phyloP scores from a whole-genome alignment of 768 basidiomycete species.

The Trametes punicea region DNA sequence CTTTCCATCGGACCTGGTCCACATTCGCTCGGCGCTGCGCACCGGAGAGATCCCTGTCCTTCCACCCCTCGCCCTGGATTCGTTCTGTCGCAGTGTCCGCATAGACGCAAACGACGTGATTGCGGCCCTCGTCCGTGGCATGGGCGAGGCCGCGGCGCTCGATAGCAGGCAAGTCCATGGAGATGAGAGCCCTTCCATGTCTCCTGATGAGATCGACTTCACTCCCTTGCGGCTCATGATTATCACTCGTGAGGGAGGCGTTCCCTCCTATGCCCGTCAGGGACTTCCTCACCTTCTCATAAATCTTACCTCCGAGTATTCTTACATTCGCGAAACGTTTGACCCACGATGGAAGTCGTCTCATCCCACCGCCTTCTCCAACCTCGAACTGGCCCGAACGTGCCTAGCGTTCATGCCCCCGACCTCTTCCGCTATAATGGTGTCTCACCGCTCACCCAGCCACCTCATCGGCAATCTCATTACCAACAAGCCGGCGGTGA shows the following conservation, averaged over 20 bases:
- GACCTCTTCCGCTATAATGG: slow-evolving; percentile 92
- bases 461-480: slow-evolving; percentile 96
- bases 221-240: slow-evolving; percentile 96
- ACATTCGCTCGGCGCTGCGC: slow-evolving; percentile 83
- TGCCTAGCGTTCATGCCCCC: slow-evolving; percentile 93
- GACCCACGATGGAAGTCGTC: slow-evolving; percentile 67
- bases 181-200: slow-evolving; percentile 36
- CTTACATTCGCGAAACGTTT: slow-evolving; percentile 85
- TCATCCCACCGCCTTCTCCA: slow-evolving; percentile 83
- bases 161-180: slow-evolving; percentile 39
- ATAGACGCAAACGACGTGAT: slow-evolving; percentile 87
- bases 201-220: slow-evolving; percentile 67
- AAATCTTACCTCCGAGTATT: slow-evolving; percentile 86
- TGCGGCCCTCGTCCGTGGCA: slow-evolving; percentile 80
- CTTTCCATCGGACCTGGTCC: slow-evolving; percentile 71
- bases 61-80: slow-evolving; percentile 89
- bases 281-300: slow-evolving; percentile 95
- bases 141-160: slow-evolving; percentile 55
- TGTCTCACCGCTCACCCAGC: slow-evolving; percentile 93
- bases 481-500: slow-evolving; percentile 95
- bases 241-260: slow-evolving; percentile 94
- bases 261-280: slow-evolving; percentile 94
- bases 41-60: slow-evolving; percentile 97
- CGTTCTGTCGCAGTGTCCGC: slow-evolving; percentile 81
- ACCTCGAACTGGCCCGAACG: slow-evolving; percentile 77